phyloP scores from a whole-genome alignment of 352 stramenopile genomes.

The Pilasporangium apinafurcum region DNA sequence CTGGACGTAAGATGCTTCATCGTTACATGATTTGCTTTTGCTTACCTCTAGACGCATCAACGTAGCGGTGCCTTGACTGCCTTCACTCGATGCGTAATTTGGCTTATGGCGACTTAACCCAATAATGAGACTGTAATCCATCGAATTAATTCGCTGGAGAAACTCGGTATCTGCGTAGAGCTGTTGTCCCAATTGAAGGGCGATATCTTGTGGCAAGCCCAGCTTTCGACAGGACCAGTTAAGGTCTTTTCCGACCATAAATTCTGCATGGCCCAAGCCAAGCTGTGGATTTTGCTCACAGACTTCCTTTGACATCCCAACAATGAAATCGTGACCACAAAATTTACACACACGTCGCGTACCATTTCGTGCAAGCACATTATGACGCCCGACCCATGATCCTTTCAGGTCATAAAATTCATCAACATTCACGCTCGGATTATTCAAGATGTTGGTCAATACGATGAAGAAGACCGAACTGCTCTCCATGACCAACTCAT shows the following conservation, averaged over 20 bases:
- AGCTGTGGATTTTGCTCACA: slow-evolving; percentile 60
- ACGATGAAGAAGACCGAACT: slow-evolving; percentile 86
- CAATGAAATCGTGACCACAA: slow-evolving; percentile 81
- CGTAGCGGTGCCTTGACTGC: slow-evolving; percentile 7
- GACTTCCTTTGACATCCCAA: slow-evolving; percentile 77
- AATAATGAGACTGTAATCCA: slow-evolving; percentile 97
- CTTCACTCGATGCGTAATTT: slow-evolving; percentile 25
- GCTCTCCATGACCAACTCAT: slow-evolving; percentile 83
- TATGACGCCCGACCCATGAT: slow-evolving; percentile 85
- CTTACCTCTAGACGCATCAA: slow-evolving; percentile 15
- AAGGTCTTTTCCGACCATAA: slow-evolving; percentile 82
- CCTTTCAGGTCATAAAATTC: slow-evolving; percentile 89
- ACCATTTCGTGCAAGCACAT: slow-evolving; percentile 45
- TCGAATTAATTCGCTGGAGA: slow-evolving; percentile 93
- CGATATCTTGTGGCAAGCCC: slow-evolving; percentile 60
- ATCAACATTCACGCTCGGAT: slow-evolving; percentile 77
- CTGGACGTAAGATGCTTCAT: slow-evolving; percentile 50
- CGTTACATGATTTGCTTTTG: slow-evolving; percentile 12
- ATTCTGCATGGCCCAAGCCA: slow-evolving; percentile 63
- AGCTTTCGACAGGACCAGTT: slow-evolving; percentile 82
- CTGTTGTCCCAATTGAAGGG: slow-evolving; percentile 73
- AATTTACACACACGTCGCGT: slow-evolving; percentile 84
- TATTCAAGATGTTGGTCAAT: slow-evolving; percentile 86
- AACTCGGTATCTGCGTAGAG: slow-evolving; percentile 91
- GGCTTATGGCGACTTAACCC: slow-evolving; percentile 72